These are phyloP conservation scores for Parmelia sp. DNA, from an alignment of 495 filamentous ascomycete genomes.

Conservation along the genomic window DNA sequence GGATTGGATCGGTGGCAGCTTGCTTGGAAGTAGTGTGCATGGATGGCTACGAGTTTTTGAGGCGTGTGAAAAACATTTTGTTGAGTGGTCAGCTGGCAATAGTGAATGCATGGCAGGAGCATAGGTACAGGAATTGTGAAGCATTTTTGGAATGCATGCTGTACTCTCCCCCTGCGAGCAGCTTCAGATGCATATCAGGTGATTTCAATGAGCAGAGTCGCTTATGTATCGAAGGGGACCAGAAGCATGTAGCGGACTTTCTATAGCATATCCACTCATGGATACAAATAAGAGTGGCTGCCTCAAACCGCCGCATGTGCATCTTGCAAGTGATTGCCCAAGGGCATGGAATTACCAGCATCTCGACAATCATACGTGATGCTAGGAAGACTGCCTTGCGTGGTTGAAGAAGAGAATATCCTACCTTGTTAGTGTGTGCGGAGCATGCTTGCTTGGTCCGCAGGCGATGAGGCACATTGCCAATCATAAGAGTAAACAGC, in stretches of 20 bases:
- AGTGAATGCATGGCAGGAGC: conserved; percentile 3
- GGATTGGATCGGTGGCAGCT: background rate
- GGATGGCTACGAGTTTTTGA: background rate
- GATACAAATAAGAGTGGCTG: conserved; percentile 11
- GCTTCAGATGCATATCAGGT: background rate
- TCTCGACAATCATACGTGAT: conserved; percentile 14
- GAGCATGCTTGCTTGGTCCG: too few relatives aligned
- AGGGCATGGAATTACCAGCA: conserved; percentile 22
- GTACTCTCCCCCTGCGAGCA: background rate
- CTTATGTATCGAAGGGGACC: background rate
- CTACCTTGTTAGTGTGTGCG: too few relatives aligned
- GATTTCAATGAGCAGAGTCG: background rate
- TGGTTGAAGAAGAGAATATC: background rate
- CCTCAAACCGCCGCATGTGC: conserved; percentile 26
- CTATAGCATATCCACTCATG: conserved; percentile 22
- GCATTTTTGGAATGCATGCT: background rate
- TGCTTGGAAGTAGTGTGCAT: background rate
- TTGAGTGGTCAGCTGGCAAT: background rate
- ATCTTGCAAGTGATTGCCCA: conserved; percentile 24
- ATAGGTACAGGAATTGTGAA: background rate
- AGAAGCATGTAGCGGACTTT: conserved; percentile 23
- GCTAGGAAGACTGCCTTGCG: conserved; percentile 26
- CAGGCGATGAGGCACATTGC: too few relatives aligned
- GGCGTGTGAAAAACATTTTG: background rate
- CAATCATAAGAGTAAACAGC: too few relatives aligned